Evolutionary conservation across 2,329 filamentous ascomycete genomes (phyloP).

Genomic region (Sclerotinia subarctica): DNA sequence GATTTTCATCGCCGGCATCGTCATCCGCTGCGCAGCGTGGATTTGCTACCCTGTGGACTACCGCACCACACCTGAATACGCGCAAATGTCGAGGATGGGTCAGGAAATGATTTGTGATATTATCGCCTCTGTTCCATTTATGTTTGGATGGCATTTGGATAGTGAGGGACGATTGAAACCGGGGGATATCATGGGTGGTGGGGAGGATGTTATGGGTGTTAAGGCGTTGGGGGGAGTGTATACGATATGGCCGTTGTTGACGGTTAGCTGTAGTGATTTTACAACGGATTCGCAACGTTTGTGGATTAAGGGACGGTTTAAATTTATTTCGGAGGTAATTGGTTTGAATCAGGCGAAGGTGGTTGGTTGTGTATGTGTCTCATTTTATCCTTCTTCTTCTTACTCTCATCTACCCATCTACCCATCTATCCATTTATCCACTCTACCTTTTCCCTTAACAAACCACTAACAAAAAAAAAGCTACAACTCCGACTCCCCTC

Average conservation of each 20-base stretch:
- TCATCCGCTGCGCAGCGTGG: slow-evolving; percentile 60
- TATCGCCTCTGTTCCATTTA: slow-evolving; percentile 59
- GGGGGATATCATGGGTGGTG: slow-evolving; percentile 22
- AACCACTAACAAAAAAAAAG: slow-evolving; percentile 38
- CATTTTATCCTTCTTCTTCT: slow-evolving; percentile 4
- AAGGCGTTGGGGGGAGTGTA: slow-evolving; percentile 59
- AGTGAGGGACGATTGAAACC: slow-evolving; percentile 39
- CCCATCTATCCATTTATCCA: not conserved
- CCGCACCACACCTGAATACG: slow-evolving; percentile 60
- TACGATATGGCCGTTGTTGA: slow-evolving; percentile 56
- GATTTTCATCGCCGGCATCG: slow-evolving; percentile 53
- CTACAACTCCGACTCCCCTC: slow-evolving; percentile 58
- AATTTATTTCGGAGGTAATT: slow-evolving; percentile 53
- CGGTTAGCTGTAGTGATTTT: slow-evolving; percentile 55
- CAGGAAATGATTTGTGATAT: slow-evolving; percentile 56
- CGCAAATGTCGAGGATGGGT: slow-evolving; percentile 50
- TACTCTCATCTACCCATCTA: not conserved
- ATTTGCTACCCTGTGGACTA: slow-evolving; percentile 59
- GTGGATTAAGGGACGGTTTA: slow-evolving; percentile 54
- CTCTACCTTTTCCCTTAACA: not conserved
- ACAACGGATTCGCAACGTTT: slow-evolving; percentile 55
- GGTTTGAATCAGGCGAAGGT: slow-evolving; percentile 58
- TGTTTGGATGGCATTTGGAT: slow-evolving; percentile 56
- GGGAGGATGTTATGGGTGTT: slow-evolving; percentile 29
- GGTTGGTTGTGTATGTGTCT: slow-evolving; percentile 48